Evolutionary conservation across 441 rosid species (phyloP), one percentile per base, ranked within the genome.

Genomic region (Populus hybrid): DNA sequence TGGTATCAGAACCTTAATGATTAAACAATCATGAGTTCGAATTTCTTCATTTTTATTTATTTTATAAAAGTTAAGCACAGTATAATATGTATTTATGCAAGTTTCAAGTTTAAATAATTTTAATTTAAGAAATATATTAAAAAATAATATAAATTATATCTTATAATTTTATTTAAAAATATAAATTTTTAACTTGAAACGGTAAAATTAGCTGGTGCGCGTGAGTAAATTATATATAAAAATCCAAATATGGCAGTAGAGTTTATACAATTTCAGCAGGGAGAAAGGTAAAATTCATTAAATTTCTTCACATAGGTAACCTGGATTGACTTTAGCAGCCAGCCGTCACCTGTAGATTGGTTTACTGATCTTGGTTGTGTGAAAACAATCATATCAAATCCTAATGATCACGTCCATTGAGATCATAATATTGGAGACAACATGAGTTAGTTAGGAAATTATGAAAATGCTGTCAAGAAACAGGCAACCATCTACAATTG

Each of bases 1-100:
- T 34, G 1, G 7, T 34, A 34, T 34, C 1, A 34, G 0, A 34
- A 34, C 0, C 2, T 34, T 34, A 1, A 34, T 34, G 1, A 34
- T 6, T 1, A 6, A 34, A 1, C 0, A 0, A 6, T 34, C 2
- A 34, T 0, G 0, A 34, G 1, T 34, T 34, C 0, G 0, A 34
- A 34, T 34, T 0, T 6, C 0, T 6, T 34, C 0, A 34, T 34
- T 6, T 0, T 0, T 34, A 34, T 34, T 34, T 34, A 34, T 34
- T 34, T 6, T 0, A 34, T 34, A 34, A 34, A 34, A 34, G 0
- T 6, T 34, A 34, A 6, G 0, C 7, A 34, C 0, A 6, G 1
- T 1, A 5, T 34, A 34, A 34, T 34, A 34, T 5, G 1, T 0
- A 5, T 34, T 1, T 34, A 0, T 34, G 1, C 7, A 34, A 34